Evolutionary conservation across 1,284 basidiomycete species (phyloP).

Genomic region (Melampsora allii-populina): DNA sequence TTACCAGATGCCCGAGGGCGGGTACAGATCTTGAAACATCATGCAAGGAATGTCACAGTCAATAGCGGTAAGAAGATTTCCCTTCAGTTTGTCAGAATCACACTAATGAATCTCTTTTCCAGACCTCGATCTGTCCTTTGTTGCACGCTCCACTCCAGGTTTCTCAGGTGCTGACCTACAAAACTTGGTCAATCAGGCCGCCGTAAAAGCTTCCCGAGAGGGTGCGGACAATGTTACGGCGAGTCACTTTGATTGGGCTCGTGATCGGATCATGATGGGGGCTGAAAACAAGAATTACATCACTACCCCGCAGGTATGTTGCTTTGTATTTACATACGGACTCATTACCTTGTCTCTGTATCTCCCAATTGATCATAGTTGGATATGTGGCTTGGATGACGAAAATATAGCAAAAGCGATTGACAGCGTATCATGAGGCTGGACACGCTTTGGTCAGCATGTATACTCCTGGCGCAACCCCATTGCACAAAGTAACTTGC

Average conservation of each 20-base stretch:
- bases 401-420: conserved; percentile 29
- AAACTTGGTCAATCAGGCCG: conserved; percentile 88
- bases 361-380: neutral
- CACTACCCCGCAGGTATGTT: conserved; percentile 75
- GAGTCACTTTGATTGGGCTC: conserved; percentile 89
- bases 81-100: neutral
- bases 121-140: conserved; percentile 75
- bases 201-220: conserved; percentile 85
- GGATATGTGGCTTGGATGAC: neutral
- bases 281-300: conserved; percentile 83
- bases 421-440: conserved; percentile 94
- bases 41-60: conserved; percentile 73
- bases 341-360: neutral
- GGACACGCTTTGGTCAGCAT: conserved; percentile 87
- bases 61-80: conserved; percentile 58
- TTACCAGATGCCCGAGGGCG: conserved; percentile 77
- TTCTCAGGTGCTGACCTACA: conserved; percentile 89
- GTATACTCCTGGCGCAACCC: conserved; percentile 88
- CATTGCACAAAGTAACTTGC: conserved; percentile 92
- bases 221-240: conserved; percentile 67
- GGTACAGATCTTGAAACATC: conserved; percentile 80
- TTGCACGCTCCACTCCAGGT: conserved; percentile 85
- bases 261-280: conserved; percentile 92
- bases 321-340: neutral
- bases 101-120: neutral